Conservation (phyloP, 139 green algal species). For the Coelastrella sp. region DNA sequence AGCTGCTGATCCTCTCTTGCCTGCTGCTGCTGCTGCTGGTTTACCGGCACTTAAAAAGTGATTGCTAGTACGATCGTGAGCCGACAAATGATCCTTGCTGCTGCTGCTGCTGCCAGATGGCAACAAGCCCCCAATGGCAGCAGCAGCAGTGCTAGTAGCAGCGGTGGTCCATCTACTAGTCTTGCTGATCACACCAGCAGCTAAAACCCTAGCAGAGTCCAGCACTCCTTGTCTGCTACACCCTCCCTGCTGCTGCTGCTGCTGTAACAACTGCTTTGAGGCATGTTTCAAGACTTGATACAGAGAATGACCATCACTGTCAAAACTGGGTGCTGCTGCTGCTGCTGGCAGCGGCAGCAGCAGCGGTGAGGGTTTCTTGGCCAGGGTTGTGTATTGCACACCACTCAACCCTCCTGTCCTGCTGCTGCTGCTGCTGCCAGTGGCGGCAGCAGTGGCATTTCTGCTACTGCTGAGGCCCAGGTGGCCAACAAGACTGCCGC, state of each 20-base stretch:
- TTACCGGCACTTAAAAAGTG: not conserved
- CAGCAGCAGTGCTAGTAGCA: not conserved
- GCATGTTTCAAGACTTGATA: conserved; percentile 9
- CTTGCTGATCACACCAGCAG: too few relatives aligned
- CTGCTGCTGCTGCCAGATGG: not conserved
- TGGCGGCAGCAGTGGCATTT: not conserved
- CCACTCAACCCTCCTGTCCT: not conserved
- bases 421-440: not conserved
- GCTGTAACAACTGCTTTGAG: conserved; percentile 19
- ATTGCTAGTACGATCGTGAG: too few relatives aligned
- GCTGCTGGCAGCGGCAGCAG: not conserved
- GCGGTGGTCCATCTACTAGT: not conserved
- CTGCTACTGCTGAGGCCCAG: not conserved
- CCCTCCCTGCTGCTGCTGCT: conserved; percentile 5
- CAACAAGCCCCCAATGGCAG: not conserved
- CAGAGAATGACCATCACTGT: not conserved
- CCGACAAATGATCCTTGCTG: not conserved
- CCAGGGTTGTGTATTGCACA: not conserved
- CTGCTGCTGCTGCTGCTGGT: conserved; percentile 4
- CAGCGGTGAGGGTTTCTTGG: not conserved
- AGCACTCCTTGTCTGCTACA: not conserved
- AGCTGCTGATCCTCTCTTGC: not conserved
- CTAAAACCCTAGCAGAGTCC: not conserved
- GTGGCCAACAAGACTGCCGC: not conserved
- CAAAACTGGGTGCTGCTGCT: conserved; percentile 17